Evolutionary conservation across 345 rosid genomes (phyloP).

Genomic region (Salix brachista): DNA sequence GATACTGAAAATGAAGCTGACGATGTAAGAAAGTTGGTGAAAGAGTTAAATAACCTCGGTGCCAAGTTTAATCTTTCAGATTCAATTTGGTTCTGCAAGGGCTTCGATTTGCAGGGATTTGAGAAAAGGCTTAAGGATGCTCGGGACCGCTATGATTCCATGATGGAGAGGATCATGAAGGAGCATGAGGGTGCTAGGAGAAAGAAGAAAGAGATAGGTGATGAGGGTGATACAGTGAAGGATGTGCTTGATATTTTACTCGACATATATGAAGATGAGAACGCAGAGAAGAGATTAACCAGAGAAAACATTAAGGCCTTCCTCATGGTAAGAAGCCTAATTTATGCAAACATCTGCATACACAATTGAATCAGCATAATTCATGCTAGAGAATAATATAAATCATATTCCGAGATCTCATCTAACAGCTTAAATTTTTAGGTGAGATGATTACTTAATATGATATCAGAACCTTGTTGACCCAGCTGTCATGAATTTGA

Average conservation of each 20-base stretch:
- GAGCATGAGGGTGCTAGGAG: conserved; percentile 45
- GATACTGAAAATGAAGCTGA: conserved; percentile 35
- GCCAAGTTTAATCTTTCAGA: conserved; percentile 56
- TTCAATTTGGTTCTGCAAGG: conserved; percentile 61
- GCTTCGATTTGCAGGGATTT: conserved; percentile 59
- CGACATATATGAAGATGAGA: conserved; percentile 59
- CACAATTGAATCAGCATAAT: not conserved
- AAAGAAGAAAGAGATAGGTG: conserved; percentile 13
- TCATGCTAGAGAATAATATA: too few relatives aligned
- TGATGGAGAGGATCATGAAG: conserved; percentile 64
- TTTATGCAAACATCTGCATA: not conserved
- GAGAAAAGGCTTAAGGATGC: conserved; percentile 56
- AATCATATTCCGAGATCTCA: too few relatives aligned
- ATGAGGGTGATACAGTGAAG: conserved; percentile 16
- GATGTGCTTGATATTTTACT: conserved; percentile 63
- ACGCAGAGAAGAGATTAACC: conserved; percentile 51
- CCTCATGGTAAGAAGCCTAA: conserved; percentile 47
- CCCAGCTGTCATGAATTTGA: fast-evolving
- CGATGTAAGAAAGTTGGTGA: conserved; percentile 51
- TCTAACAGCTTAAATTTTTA: too few relatives aligned
- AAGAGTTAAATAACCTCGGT: conserved; percentile 53
- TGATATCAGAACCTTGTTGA: too few relatives aligned
- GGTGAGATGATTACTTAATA: too few relatives aligned
- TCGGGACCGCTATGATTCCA: conserved; percentile 46
- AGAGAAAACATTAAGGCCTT: conserved; percentile 73